Evolutionary conservation across 2,329 filamentous ascomycete genomes (phyloP).

Genomic region (Fusarium sp.): DNA sequence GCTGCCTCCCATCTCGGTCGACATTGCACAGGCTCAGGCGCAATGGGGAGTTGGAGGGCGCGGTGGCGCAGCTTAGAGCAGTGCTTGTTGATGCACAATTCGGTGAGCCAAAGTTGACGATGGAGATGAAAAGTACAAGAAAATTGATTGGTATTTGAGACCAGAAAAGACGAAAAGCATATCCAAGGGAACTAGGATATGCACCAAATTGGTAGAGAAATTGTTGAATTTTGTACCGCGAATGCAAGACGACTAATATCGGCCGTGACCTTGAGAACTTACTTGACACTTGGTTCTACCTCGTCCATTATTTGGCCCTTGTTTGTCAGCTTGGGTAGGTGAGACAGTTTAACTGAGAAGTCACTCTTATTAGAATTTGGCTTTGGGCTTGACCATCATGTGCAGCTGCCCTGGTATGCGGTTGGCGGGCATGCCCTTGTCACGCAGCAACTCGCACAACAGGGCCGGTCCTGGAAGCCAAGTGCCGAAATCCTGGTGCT

Average conservation of each 20-base stretch:
- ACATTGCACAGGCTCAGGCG: conserved; percentile 28
- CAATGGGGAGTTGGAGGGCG: conserved; percentile 37
- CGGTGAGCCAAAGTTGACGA: neutral
- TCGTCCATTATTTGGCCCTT: neutral
- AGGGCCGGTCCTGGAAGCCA: neutral
- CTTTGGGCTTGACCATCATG: neutral
- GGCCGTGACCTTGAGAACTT: neutral
- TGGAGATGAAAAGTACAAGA: neutral
- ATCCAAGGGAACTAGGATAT: neutral
- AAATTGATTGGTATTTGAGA: neutral
- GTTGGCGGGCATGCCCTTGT: neutral
- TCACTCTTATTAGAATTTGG: neutral
- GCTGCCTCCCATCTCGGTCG: conserved; percentile 27
- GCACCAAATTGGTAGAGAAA: neutral
- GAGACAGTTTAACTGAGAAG: neutral
- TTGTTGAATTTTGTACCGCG: neutral
- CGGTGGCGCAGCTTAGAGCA: conserved; percentile 11
- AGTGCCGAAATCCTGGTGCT: neutral
- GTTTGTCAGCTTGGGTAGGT: neutral
- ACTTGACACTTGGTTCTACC: neutral
- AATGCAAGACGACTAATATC: neutral
- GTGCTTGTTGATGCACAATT: neutral
- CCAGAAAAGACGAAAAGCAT: neutral
- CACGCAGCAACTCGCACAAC: neutral
- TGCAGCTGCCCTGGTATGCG: neutral